phyloP scores from a whole-genome alignment of 2,329 filamentous ascomycete genomes.

The Hawksworthiomyces lignivorus region DNA sequence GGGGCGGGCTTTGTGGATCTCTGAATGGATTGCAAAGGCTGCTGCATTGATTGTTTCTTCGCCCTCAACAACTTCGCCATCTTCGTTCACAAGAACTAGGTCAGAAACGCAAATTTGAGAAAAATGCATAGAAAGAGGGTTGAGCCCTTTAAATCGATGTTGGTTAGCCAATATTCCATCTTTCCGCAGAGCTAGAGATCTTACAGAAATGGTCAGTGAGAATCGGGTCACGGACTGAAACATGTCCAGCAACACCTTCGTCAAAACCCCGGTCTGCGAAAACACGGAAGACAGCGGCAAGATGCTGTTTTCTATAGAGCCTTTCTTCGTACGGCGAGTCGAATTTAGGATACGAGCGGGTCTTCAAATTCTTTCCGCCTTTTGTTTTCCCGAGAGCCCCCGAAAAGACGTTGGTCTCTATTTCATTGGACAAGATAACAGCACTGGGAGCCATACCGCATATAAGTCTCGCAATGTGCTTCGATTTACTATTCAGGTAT shows the following conservation, averaged over 20 bases:
- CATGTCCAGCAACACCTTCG: conserved; percentile 56
- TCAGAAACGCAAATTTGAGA: conserved; percentile 57
- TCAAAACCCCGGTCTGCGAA: conserved; percentile 52
- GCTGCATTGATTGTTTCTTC: conserved; percentile 56
- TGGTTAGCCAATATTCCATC: too few species aligned
- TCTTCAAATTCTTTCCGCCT: conserved; percentile 7
- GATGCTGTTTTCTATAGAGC: conserved; percentile 48
- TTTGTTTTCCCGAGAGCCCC: conserved; percentile 7
- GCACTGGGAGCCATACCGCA: conserved; percentile 27
- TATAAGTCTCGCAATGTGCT: too few species aligned
- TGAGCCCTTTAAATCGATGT: conserved; percentile 21
- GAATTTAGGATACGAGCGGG: conserved; percentile 47
- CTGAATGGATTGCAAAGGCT: conserved; percentile 62
- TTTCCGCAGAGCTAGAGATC: too few species aligned
- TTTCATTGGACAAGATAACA: conserved; percentile 3
- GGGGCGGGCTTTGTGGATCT: conserved; percentile 56
- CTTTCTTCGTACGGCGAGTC: conserved; percentile 42
- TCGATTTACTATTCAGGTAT: too few species aligned
- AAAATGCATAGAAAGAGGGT: conserved; percentile 60
- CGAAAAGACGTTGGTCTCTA: conserved; percentile 2
- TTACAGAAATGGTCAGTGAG: conserved; percentile 17
- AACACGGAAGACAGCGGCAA: conserved; percentile 51
- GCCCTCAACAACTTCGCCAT: conserved; percentile 56
- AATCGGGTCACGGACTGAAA: conserved; percentile 34
- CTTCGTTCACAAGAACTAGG: conserved; percentile 57